Base-by-base conservation (phyloP, 176 grass and related monocot species). In the Triticum dicoccoides region DNA sequence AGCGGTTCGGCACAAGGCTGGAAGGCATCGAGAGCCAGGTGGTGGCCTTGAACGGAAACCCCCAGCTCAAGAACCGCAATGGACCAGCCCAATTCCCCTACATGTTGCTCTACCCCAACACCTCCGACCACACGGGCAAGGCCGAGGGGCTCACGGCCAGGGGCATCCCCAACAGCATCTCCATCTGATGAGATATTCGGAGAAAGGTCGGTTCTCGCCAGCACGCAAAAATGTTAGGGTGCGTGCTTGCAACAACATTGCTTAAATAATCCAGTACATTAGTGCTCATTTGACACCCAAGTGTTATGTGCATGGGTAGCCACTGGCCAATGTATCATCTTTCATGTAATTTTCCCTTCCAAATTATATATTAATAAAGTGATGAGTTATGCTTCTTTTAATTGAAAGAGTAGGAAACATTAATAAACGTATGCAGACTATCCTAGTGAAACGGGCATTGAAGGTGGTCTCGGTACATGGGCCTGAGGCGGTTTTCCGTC, bases 121-220 rank as follows among this genome's bases (percentile, higher is more conserved):
- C 89, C n/a, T 89, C 88, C 11, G 62, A 90, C 72, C 15, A 39
- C 44, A 78, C 29, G 15, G 56, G 83, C 44, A n/a, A 52, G 9
- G 84, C 58, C 0, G 54, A 33, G 12, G 84, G 89, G 39, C 78
- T 90, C 62, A 84, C 75, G 4, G 85, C 62, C 23, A 87, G 38
- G 42, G 89, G 89, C 25, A 91, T 91, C 11, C 89, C 85, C 41
- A 91, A 91, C 66, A 91, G 89, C 67, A 80, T 87, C 8, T 90
- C 84, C 61, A 90, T 90, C 25, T 91, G 65, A 86, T 45, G 39
- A 41, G 71, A n/a, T 23, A 5, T n/a, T 5, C 25, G 5, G 38
- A 73, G 69, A 2, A 73, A 6, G 11, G 2, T 13, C 21, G 0
- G 20, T 12, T 2, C 37, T 49, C 12, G 5, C 5, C 5, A 54